Evolutionary conservation across 164 flowering plant genomes (phyloP).

Genomic region (Vitis rupestris): DNA sequence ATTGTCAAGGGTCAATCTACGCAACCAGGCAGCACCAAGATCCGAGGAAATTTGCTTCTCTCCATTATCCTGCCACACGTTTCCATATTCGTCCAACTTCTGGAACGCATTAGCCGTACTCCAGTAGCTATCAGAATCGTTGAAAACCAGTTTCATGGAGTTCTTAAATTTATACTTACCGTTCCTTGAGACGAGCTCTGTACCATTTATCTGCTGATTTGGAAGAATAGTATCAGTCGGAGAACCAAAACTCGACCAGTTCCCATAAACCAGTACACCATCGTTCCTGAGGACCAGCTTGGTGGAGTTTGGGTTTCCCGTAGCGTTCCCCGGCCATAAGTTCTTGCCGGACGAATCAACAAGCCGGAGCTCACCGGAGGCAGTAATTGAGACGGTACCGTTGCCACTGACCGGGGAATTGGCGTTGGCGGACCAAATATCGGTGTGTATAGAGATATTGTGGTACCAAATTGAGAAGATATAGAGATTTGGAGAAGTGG

Average conservation of each 20-base stretch:
- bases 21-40: slow-evolving; percentile 16
- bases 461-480: slow-evolving; percentile 62
- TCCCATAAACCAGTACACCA: slow-evolving; percentile 44
- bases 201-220: slow-evolving; percentile 31
- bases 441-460: slow-evolving; percentile 19
- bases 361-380: slow-evolving; percentile 42
- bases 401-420: slow-evolving; percentile 26
- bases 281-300: slow-evolving; percentile 25
- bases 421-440: slow-evolving; percentile 47
- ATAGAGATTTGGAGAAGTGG: slow-evolving; percentile 27
- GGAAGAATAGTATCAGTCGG: slow-evolving; percentile 64
- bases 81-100: slow-evolving; percentile 31
- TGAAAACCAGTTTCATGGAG: slow-evolving; percentile 24
- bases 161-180: slow-evolving; percentile 34
- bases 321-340: slow-evolving; percentile 19
- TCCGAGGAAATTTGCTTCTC: slow-evolving; percentile 31
- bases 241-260: slow-evolving; percentile 49
- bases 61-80: slow-evolving; percentile 14
- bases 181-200: slow-evolving; percentile 29
- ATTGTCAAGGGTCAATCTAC: slow-evolving; percentile 49
- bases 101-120: slow-evolving; percentile 4
- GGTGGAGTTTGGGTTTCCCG: slow-evolving; percentile 12
- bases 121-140: slow-evolving; percentile 36
- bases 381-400: slow-evolving; percentile 35
- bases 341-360: slow-evolving; percentile 15